Percentiles rank a stretch among this genome's conserved stretches.
phyloP scores from a whole-genome alignment of 208 protist species.

The Wallacemonas collosoma region DNA sequence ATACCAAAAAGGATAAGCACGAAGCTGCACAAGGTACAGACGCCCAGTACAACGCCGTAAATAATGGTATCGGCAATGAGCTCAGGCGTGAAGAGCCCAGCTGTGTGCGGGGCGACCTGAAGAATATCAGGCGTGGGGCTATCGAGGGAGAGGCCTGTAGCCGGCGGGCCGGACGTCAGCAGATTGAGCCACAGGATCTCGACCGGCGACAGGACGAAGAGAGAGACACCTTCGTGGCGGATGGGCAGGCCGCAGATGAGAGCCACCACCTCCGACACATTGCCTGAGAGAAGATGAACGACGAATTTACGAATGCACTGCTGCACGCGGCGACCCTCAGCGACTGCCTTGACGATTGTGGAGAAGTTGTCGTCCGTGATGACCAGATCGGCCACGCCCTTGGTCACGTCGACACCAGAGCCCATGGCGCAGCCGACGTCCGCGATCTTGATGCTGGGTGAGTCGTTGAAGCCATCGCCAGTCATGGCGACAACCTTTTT shows the following conservation, averaged over 20 bases:
- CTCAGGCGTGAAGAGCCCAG: constrained; percentile 82
- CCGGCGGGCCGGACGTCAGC: constrained; percentile 78
- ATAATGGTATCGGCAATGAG: constrained; percentile 78
- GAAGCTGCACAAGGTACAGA: constrained; percentile 58
- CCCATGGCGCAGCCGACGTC: constrained; percentile 99
- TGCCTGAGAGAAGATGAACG: constrained; percentile 87
- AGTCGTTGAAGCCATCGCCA: constrained; percentile 98
- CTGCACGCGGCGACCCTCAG: constrained; percentile 90
- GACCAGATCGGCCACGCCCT: constrained; percentile 92
- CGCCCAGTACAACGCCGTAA: constrained; percentile 85
- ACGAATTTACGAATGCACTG: constrained; percentile 92
- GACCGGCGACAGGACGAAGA: constrained; percentile 90
- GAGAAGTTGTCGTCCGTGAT: constrained; percentile 99
- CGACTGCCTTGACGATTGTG: constrained; percentile 95
- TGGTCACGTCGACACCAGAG: constrained; percentile 95
- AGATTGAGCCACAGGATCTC: constrained; percentile 94
- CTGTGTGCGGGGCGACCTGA: constrained; percentile 74
- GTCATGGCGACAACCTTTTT: constrained; percentile 88
- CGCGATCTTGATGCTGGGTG: constrained; percentile 94
- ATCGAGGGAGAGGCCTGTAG: constrained; percentile 81
- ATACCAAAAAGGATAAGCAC: constrained; percentile 72
- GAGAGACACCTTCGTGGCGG: constrained; percentile 53
- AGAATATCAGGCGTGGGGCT: constrained; percentile 76
- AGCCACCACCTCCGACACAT: constrained; percentile 89
- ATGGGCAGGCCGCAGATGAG: constrained; percentile 86